A percentile compares a stretch with the other conserved stretches of the same genome.
phyloP scores from a whole-genome alignment of 352 stramenopile genomes.

The Globisporangium uncinulatum region DNA sequence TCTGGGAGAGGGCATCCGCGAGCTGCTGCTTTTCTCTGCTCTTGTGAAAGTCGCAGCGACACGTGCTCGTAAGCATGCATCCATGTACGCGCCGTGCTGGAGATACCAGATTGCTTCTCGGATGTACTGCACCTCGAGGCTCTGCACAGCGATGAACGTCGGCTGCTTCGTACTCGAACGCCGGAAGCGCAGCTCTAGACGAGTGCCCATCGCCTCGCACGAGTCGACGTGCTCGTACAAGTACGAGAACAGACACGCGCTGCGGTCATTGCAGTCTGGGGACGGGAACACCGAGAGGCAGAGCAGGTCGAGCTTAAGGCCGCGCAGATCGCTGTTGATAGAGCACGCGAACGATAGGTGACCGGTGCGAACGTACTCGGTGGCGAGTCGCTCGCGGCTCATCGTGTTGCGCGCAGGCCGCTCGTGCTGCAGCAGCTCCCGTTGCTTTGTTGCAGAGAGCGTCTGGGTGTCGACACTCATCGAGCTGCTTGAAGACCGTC shows the following conservation, averaged over 20 bases:
- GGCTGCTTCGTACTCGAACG: slow-evolving; percentile 52
- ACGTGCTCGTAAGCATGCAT: slow-evolving; percentile 27
- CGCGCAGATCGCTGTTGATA: slow-evolving; percentile 46
- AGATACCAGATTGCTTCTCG: slow-evolving; percentile 65
- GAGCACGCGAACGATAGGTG: slow-evolving; percentile 53
- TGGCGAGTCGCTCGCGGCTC: slow-evolving; percentile 36
- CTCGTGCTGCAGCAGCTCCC: slow-evolving; percentile 50
- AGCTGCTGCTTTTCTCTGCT: background rate
- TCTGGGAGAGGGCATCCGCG: slow-evolving; percentile 4
- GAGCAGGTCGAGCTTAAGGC: slow-evolving; percentile 41
- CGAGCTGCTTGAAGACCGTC: slow-evolving; percentile 21
- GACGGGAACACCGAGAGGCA: slow-evolving; percentile 57
- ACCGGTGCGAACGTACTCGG: slow-evolving; percentile 49
- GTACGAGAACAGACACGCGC: slow-evolving; percentile 66
- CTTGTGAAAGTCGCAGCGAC: slow-evolving; percentile 10
- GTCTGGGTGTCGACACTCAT: slow-evolving; percentile 1
- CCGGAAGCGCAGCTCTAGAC: slow-evolving; percentile 50
- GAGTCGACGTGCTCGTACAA: slow-evolving; percentile 46
- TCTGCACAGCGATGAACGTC: slow-evolving; percentile 50
- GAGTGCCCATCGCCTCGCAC: slow-evolving; percentile 33
- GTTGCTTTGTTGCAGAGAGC: slow-evolving; percentile 30
- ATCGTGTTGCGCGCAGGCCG: slow-evolving; percentile 36
- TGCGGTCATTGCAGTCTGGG: slow-evolving; percentile 48
- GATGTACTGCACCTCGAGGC: slow-evolving; percentile 47
- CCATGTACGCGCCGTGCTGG: slow-evolving; percentile 36